Conservation (phyloP, 345 rosid species). For the Citrus cavaleriei region DNA sequence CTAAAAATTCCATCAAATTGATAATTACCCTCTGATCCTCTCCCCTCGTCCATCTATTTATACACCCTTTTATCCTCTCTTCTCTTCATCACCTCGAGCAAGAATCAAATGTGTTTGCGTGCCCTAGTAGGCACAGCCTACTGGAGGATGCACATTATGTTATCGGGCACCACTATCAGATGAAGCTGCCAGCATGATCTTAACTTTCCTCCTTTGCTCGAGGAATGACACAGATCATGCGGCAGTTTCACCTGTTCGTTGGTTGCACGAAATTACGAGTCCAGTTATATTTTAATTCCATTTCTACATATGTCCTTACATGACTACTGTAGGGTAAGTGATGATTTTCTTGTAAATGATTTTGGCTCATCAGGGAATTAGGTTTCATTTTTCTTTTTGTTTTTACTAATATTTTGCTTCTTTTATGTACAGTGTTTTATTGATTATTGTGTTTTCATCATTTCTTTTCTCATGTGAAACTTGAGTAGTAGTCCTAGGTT, state of each 20-base stretch:
- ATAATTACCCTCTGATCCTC: constrained; percentile 14
- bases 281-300: constrained; percentile 5
- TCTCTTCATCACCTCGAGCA: constrained; percentile 11
- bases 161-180: constrained; percentile 61
- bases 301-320: neutral
- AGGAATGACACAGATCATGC: constrained; percentile 72
- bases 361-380: constrained; percentile 16
- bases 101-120: neutral
- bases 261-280: constrained; percentile 38
- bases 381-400: neutral
- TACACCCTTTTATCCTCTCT: constrained; percentile 15
- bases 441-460: constrained; percentile 2
- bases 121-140: neutral
- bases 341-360: constrained; percentile 10
- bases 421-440: neutral
- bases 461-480: neutral
- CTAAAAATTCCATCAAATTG: constrained; percentile 6
- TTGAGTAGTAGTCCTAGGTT: neutral
- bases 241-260: constrained; percentile 85
- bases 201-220: constrained; percentile 31
- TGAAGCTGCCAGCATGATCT: constrained; percentile 99
- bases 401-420: neutral
- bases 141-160: constrained; percentile 8
- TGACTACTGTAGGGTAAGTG: constrained; percentile 10
- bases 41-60: constrained; percentile 20